These are phyloP conservation scores for Saccharomyces eubayanus DNA, from an alignment of 805 yeast species.

Conservation along the genomic window DNA sequence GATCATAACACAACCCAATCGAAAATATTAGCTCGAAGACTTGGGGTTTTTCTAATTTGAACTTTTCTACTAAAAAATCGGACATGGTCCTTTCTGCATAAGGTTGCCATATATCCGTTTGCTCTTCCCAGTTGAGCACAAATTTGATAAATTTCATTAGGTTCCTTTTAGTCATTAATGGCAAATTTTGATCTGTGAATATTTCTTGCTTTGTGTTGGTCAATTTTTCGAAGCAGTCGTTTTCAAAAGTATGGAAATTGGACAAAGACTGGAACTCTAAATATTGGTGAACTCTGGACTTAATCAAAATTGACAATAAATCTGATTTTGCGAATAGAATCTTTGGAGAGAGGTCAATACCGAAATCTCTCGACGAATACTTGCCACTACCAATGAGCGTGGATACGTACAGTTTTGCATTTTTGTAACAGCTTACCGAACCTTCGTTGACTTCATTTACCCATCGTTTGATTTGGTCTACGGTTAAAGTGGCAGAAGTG, in stretches of 20 bases:
- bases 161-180: conserved; percentile 67
- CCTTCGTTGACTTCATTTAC: conserved; percentile 55
- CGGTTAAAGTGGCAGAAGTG: conserved; percentile 71
- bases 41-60: conserved; percentile 66
- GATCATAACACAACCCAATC: conserved; percentile 66
- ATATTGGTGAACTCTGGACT: conserved; percentile 82
- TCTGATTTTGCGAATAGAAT: conserved; percentile 87
- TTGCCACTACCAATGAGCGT: conserved; percentile 36
- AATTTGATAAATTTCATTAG: conserved; percentile 85
- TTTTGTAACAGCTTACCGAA: conserved; percentile 37
- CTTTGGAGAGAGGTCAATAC: conserved; percentile 81
- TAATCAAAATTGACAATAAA: conserved; percentile 64
- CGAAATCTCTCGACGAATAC: conserved; percentile 63
- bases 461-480: conserved; percentile 83
- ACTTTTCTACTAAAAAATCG: conserved; percentile 52
- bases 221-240: conserved; percentile 81
- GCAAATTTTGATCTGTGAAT: conserved; percentile 76
- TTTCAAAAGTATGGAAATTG: conserved; percentile 88
- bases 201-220: conserved; percentile 86
- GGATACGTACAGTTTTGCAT: conserved; percentile 78
- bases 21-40: conserved; percentile 77
- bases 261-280: conserved; percentile 85
- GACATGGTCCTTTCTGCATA: conserved; percentile 50
- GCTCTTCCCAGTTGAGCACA: conserved; percentile 60
- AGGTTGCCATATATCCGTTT: conserved; percentile 47